Evolutionary conservation across 495 filamentous ascomycete species (phyloP).

Genomic region (Ascobolus immersus): DNA sequence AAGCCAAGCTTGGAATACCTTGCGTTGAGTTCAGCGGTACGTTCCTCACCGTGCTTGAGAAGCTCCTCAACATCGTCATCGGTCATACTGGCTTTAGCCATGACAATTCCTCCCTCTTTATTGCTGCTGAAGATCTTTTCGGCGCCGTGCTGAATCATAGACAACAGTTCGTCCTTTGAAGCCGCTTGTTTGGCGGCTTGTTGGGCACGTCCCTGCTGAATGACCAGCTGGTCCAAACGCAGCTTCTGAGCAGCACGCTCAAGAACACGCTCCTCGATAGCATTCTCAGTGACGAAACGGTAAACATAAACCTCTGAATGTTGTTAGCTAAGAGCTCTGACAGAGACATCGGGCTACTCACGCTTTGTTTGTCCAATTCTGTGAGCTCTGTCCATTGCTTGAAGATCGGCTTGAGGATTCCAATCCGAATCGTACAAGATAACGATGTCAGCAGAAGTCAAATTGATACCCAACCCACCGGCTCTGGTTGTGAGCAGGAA

Average conservation of each 20-base stretch:
- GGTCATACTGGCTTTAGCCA: conserved; percentile 34
- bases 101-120: conserved; percentile 18
- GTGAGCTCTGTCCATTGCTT: conserved; percentile 96
- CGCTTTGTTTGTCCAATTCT: conserved; percentile 97
- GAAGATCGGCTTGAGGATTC: conserved; percentile 95
- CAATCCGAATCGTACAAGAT: conserved; percentile 98
- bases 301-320: conserved; percentile 91
- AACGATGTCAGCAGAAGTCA: conserved; percentile 88
- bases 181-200: conserved; percentile 62
- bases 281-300: conserved; percentile 89
- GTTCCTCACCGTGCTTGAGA: conserved; percentile 59
- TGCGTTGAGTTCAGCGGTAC: conserved; percentile 69
- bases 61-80: conserved; percentile 83
- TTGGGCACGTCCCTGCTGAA: conserved; percentile 92
- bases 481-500: conserved; percentile 95
- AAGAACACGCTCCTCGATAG: conserved; percentile 94
- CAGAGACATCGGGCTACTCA: no score
- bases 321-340: no score
- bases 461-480: conserved; percentile 92
- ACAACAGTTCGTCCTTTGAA: conserved; percentile 84
- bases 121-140: conserved; percentile 59
- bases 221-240: conserved; percentile 93
- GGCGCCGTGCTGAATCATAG: conserved; percentile 98
- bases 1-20: conserved; percentile 95
- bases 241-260: conserved; percentile 95